A percentile compares a stretch with the other conserved stretches of the same genome.
These are phyloP conservation scores for Mercurialis annua DNA, from an alignment of 345 rosid species.

Conservation along the genomic window DNA sequence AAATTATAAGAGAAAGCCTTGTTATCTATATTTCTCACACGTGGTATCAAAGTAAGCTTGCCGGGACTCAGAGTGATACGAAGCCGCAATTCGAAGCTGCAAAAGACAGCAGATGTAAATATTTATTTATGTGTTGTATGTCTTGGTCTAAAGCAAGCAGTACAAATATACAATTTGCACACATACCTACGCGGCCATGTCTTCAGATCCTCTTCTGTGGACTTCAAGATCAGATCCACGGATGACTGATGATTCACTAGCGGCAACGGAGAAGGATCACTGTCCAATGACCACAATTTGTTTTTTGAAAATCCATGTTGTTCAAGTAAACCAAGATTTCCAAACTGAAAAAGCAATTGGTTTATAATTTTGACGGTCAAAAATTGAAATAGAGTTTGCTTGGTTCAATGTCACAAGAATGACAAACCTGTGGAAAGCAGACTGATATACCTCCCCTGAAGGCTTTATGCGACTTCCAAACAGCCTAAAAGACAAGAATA, in stretches of 20 bases:
- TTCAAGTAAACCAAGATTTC: constrained; percentile 71
- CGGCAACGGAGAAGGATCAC: constrained; percentile 82
- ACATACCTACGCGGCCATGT: constrained; percentile 81
- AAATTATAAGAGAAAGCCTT: constrained; percentile 80
- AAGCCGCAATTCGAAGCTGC: constrained; percentile 90
- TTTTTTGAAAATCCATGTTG: constrained; percentile 87
- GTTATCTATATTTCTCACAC: constrained; percentile 83
- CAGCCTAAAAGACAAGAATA: constrained; percentile 46
- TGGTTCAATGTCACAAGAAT: constrained; percentile 18
- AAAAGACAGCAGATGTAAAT: constrained; percentile 12
- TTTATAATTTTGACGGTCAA: neutral
- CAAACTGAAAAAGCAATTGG: constrained; percentile 54
- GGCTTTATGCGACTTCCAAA: constrained; percentile 65
- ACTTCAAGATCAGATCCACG: constrained; percentile 73
- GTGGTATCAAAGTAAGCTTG: constrained; percentile 84
- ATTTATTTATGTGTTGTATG: constrained; percentile 8
- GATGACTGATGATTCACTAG: constrained; percentile 62
- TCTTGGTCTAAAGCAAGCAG: no score
- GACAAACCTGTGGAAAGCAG: constrained; percentile 87
- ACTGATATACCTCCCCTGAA: constrained; percentile 83
- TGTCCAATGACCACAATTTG: constrained; percentile 71
- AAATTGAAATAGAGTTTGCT: constrained; percentile 4
- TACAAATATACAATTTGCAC: constrained; percentile 9
- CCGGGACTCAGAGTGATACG: constrained; percentile 70
- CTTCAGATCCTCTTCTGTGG: constrained; percentile 74